phyloP scores from a whole-genome alignment of 2,329 filamentous ascomycete genomes.

The Xylaria sp. region DNA sequence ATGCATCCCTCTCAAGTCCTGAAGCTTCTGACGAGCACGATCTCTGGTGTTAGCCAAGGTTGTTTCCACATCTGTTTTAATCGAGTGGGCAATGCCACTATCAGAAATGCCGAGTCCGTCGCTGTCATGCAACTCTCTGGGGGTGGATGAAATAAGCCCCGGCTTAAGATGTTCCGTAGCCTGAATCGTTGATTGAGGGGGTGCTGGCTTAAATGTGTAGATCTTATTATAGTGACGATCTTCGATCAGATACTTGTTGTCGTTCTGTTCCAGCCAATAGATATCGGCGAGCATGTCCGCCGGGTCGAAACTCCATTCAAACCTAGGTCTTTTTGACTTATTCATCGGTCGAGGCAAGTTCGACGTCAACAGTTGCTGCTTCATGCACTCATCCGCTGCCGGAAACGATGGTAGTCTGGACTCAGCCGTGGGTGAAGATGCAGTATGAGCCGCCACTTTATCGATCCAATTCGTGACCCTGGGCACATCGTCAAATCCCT shows the following conservation, averaged over 20 bases:
- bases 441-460: constrained; percentile 50
- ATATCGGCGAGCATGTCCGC: constrained; percentile 84
- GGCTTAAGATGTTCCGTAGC: constrained; percentile 17
- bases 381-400: constrained; percentile 40
- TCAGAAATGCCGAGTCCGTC: constrained; percentile 8
- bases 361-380: constrained; percentile 34
- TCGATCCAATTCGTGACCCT: constrained; percentile 74
- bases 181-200: constrained; percentile 15
- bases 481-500: constrained; percentile 70
- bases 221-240: constrained; percentile 71
- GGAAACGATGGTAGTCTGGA: constrained; percentile 42
- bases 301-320: constrained; percentile 80
- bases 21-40: constrained; percentile 55
- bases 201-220: constrained; percentile 43
- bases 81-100: constrained; percentile 16
- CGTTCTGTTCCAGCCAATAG: constrained; percentile 80
- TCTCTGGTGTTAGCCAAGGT: constrained; percentile 51
- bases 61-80: constrained; percentile 37
- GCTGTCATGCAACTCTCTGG: constrained; percentile 14
- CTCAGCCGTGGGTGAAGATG: constrained; percentile 32
- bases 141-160: constrained; percentile 6
- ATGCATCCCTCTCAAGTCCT: constrained; percentile 50
- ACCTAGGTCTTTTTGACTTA: constrained; percentile 65
- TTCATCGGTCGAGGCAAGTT: constrained; percentile 40
- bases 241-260: constrained; percentile 76